Evolutionary conservation across 345 rosid genomes (phyloP), one percentile per base, ranked within the genome.

Genomic region (Raphanus sativus): DNA sequence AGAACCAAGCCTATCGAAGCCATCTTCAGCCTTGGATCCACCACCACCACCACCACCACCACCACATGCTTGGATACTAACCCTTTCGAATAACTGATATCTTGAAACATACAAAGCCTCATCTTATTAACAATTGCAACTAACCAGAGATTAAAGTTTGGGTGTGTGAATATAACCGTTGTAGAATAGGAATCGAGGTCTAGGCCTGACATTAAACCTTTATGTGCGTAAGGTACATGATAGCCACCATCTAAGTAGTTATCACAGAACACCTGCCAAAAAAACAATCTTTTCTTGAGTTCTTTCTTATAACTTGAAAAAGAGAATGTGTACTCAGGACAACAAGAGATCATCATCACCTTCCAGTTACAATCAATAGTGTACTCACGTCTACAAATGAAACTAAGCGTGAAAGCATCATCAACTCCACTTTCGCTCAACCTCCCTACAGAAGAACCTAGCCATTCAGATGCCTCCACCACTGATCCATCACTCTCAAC

Each of bases 231-330:
- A 34, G 97, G 98, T 52, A 94, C 98, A 81, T 94, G 97, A 83
- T 94, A 94, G 17, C 97, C 98, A 71, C 97, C 98, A 79, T 94
- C 98, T 69, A 94, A 84, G 85, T 90, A 94, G 86, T 94, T 94
- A 81, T 94, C 98, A 74, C 97, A 91, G 73, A 94, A 94, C n/a
- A 91, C 98, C 97, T 94, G 83, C n/a, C 21, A 21, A 21, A 21
- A 21, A 21, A 21, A 21, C 34, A 65, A 34, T 45, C 50, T 70
- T 30, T n/a, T n/a, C n/a, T 0, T n/a, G 33, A 59, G 28, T 2
- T 65, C 25, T 62, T 52, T 21, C 13, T 10, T n/a, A n/a, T n/a
- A n/a, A n/a, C n/a, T n/a, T n/a, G n/a, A n/a, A 5, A 11, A 36
- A 62, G 66, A 25, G 80, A 40, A 64, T 65, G 50, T 58, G 50